Conservation (phyloP, 495 filamentous ascomycete species). For the Amphirosellinia nigrospora region DNA sequence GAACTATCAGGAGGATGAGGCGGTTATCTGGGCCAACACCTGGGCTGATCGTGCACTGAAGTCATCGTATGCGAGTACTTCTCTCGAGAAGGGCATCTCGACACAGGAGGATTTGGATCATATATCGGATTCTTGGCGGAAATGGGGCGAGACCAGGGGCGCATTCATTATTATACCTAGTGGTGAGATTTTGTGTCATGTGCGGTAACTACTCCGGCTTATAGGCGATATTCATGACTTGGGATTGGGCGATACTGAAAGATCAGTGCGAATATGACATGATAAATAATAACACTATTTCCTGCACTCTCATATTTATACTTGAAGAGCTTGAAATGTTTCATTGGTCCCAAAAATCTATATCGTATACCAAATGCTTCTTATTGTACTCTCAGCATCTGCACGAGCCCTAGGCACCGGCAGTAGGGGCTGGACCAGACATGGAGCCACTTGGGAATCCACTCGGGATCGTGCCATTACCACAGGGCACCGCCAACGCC, state of each 20-base stretch:
- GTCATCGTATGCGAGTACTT: conserved; percentile 48
- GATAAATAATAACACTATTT: not conserved
- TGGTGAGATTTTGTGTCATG: conserved; percentile 60
- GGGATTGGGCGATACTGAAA: too few relatives aligned
- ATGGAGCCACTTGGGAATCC: conserved; percentile 7
- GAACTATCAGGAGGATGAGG: conserved; percentile 55
- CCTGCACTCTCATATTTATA: not conserved
- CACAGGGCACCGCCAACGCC: conserved; percentile 33
- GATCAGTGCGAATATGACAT: not conserved
- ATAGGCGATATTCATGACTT: not conserved
- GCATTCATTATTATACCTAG: conserved; percentile 60
- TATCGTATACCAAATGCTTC: not conserved
- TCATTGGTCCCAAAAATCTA: not conserved
- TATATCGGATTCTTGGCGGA: conserved; percentile 49
- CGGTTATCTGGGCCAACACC: conserved; percentile 51
- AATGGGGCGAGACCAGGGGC: conserved; percentile 54
- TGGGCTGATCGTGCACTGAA: conserved; percentile 53
- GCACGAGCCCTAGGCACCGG: not conserved
- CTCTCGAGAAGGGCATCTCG: conserved; percentile 46
- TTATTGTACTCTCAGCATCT: not conserved
- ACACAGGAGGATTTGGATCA: conserved; percentile 50
- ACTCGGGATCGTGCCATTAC: conserved; percentile 8
- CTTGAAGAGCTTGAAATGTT: not conserved
- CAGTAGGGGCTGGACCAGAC: conserved; percentile 4
- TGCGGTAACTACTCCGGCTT: not conserved